phyloP scores from a whole-genome alignment of 1,284 basidiomycete species.

The Sporisorium sorghi region DNA sequence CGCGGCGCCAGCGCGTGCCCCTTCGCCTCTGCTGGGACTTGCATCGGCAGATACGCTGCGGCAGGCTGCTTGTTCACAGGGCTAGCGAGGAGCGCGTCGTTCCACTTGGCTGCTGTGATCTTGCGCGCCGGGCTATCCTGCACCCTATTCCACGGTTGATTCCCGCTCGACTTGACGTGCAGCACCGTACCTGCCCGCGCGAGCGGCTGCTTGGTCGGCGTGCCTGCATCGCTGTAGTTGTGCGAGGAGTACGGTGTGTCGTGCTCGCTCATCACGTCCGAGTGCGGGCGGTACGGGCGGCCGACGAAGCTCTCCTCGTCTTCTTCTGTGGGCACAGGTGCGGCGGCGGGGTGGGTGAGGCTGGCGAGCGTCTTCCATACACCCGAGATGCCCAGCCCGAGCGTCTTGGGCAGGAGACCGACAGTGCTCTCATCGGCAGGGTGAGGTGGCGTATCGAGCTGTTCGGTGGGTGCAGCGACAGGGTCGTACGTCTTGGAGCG shows the following conservation, averaged over 20 bases:
- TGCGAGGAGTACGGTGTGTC: constrained; percentile 30
- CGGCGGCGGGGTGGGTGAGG: constrained; percentile 6
- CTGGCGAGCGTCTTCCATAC: constrained; percentile 36
- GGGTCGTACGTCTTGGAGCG: constrained; percentile 38
- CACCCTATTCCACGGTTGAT: constrained; percentile 27
- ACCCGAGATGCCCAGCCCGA: constrained; percentile 34
- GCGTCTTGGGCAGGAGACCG: constrained; percentile 5
- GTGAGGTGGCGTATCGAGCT: constrained; percentile 15
- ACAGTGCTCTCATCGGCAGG: not conserved
- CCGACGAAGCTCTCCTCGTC: constrained; percentile 40
- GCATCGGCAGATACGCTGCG: constrained; percentile 5
- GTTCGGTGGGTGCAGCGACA: constrained; percentile 1
- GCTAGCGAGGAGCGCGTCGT: constrained; percentile 28
- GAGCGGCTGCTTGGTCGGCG: constrained; percentile 18
- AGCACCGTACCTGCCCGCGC: constrained; percentile 20
- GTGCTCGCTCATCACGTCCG: constrained; percentile 30
- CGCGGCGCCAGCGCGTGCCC: constrained; percentile 5
- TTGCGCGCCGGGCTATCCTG: constrained; percentile 4
- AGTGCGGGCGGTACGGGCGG: constrained; percentile 9
- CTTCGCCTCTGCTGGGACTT: not conserved
- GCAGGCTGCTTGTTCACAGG: constrained; percentile 35
- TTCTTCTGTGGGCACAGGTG: not conserved
- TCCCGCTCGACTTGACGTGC: constrained; percentile 21
- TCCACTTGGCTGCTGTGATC: constrained; percentile 25
- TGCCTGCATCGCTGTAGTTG: not conserved